Conservation (phyloP, 2,329 filamentous ascomycete species). For the Aspergillus brasiliensis region DNA sequence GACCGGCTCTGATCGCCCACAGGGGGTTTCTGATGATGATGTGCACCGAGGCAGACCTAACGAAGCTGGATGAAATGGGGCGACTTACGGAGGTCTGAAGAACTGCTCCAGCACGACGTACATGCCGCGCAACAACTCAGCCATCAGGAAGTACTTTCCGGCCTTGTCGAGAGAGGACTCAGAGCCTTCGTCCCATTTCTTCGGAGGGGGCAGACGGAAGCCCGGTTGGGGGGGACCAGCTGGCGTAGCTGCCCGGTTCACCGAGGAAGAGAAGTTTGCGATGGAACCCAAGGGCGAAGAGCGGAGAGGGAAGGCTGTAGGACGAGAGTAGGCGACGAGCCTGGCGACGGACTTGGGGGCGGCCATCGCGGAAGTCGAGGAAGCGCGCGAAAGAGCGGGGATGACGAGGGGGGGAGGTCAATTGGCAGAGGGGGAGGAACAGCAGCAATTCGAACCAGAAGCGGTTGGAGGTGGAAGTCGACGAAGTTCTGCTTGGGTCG, state of each 20-base stretch:
- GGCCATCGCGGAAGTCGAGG: conserved; percentile 42
- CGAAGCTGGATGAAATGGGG: not conserved
- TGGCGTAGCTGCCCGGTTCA: conserved; percentile 65
- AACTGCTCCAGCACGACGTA: conserved; percentile 97
- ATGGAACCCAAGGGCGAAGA: conserved; percentile 47
- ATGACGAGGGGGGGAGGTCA: conserved; percentile 21
- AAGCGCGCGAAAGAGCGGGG: conserved; percentile 12
- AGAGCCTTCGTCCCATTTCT: conserved; percentile 77
- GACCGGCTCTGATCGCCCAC: not conserved
- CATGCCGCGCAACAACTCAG: conserved; percentile 97
- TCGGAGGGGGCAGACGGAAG: conserved; percentile 74
- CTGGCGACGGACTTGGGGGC: conserved; percentile 47
- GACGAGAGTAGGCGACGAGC: conserved; percentile 46
- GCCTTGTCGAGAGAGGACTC: conserved; percentile 79
- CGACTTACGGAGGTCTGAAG: conserved; percentile 92
- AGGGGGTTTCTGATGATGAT: not conserved
- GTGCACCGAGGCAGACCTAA: not conserved
- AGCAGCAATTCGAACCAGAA: conserved; percentile 24
- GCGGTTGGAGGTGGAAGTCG: conserved; percentile 24
- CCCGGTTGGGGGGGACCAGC: conserved; percentile 75
- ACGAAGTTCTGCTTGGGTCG: conserved; percentile 32
- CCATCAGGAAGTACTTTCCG: conserved; percentile 92
- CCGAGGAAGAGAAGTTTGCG: conserved; percentile 65
- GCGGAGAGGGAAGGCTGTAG: conserved; percentile 30
- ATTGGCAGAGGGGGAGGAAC: conserved; percentile 21